Conservation (phyloP, 495 filamentous ascomycete species). For the Cercophora scortea region DNA sequence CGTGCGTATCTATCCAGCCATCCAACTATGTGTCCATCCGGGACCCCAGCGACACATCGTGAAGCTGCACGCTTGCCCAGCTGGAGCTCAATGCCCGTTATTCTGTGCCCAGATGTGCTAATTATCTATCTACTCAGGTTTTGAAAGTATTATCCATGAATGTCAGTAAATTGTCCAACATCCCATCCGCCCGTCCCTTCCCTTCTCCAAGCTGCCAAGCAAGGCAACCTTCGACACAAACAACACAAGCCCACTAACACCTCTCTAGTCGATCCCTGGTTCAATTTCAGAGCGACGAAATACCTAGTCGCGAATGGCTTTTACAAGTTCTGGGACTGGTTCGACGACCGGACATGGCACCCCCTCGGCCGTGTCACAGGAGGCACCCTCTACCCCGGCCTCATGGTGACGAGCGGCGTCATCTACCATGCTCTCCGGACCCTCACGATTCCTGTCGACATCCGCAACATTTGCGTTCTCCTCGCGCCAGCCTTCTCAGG, state of each 20-base stretch:
- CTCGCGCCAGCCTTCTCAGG: constrained; percentile 95
- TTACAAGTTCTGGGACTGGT: constrained; percentile 99
- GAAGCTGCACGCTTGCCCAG: no score
- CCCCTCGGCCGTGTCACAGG: constrained; percentile 97
- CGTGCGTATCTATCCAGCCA: constrained; percentile 49
- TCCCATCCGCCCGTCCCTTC: not conserved
- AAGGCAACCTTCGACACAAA: constrained; percentile 18
- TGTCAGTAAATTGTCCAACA: constrained; percentile 52
- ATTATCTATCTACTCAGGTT: constrained; percentile 51
- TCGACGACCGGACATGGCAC: constrained; percentile 99
- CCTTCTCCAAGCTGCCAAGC: not conserved
- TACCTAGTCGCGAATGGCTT: constrained; percentile 95
- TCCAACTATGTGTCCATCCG: not conserved
- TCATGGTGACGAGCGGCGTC: constrained; percentile 97
- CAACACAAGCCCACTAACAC: not conserved
- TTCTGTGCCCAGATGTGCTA: constrained; percentile 17
- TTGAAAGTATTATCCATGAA: constrained; percentile 99
- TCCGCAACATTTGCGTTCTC: constrained; percentile 96
- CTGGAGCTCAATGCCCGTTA: not conserved
- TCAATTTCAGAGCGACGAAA: constrained; percentile 98
- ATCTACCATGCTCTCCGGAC: constrained; percentile 94
- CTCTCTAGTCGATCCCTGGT: constrained; percentile 93
- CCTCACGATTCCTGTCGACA: constrained; percentile 91
- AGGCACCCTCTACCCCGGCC: constrained; percentile 93
- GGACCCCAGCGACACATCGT: no score